Evolutionary conservation across 2,329 filamentous ascomycete species (phyloP).

Genomic region (Tolypocladium tundrense): DNA sequence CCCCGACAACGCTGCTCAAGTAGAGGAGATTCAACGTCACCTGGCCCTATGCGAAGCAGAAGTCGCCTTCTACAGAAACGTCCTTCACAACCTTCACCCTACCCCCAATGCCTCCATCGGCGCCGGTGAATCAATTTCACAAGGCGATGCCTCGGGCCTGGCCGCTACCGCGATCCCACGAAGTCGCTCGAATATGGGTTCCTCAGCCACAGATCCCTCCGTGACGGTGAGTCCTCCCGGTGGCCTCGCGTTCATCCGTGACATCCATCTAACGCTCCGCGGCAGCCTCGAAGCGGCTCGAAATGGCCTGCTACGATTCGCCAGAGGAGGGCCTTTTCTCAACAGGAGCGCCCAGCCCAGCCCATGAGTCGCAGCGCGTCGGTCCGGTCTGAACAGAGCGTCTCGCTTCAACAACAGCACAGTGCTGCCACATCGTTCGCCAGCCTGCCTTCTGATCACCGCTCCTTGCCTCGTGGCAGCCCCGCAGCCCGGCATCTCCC

Average conservation of each 20-base stretch:
- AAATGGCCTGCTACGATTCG: constrained; percentile 7
- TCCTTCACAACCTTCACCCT: not conserved
- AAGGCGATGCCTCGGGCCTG: not conserved
- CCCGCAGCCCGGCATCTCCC: constrained; percentile 20
- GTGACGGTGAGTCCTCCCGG: constrained; percentile 2
- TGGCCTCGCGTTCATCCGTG: too few relatives aligned
- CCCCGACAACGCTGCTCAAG: not conserved
- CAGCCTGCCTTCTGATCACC: constrained; percentile 15
- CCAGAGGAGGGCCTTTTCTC: constrained; percentile 15
- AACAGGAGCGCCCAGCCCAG: constrained; percentile 19
- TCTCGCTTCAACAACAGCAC: constrained; percentile 11
- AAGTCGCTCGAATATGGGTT: not conserved
- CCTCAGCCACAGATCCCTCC: not conserved
- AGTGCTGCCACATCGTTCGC: constrained; percentile 20
- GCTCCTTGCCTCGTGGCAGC: constrained; percentile 20
- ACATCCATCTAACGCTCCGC: not conserved
- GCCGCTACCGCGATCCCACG: not conserved
- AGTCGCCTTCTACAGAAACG: not conserved
- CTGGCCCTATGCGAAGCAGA: not conserved
- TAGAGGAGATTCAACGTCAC: constrained; percentile 1
- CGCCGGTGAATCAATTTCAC: not conserved
- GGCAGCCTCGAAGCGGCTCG: not conserved
- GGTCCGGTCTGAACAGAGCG: constrained; percentile 26
- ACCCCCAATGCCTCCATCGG: not conserved
- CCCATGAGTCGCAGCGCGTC: constrained; percentile 36